These are phyloP conservation scores for Talaromyces liani DNA, from an alignment of 495 filamentous ascomycete genomes.

Conservation along the genomic window DNA sequence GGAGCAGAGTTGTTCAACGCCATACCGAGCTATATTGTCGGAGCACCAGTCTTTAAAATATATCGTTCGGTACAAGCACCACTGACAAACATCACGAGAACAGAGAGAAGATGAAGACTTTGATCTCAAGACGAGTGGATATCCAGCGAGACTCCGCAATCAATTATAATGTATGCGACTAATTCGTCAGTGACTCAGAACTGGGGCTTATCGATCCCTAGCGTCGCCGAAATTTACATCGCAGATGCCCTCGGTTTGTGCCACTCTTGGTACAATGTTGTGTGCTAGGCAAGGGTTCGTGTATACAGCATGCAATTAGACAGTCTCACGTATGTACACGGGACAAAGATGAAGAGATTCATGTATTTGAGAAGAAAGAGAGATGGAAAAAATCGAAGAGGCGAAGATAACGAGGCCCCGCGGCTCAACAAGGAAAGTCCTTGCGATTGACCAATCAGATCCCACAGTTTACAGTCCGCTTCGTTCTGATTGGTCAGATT, in stretches of 20 bases:
- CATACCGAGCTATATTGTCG: conserved; percentile 10
- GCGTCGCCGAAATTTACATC: background rate
- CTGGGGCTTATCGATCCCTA: background rate
- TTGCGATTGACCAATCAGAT: background rate
- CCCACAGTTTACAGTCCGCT: background rate
- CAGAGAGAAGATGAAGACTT: background rate
- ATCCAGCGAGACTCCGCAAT: background rate
- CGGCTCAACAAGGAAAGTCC: conserved; percentile 1
- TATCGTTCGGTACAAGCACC: background rate
- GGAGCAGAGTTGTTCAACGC: conserved; percentile 13
- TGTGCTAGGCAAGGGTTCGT: background rate
- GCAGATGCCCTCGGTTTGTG: background rate
- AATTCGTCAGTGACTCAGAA: background rate
- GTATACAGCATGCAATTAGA: background rate
- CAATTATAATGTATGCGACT: background rate
- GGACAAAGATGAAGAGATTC: background rate
- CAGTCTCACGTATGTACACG: background rate
- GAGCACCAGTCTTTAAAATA: background rate
- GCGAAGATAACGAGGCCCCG: background rate
- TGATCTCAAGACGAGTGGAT: background rate
- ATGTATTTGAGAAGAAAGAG: background rate
- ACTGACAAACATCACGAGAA: background rate
- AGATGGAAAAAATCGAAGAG: background rate
- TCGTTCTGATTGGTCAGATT: background rate
- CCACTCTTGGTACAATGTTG: background rate